Conservation (phyloP, 73 alveolate species). For the Tetrahymena borealis region DNA sequence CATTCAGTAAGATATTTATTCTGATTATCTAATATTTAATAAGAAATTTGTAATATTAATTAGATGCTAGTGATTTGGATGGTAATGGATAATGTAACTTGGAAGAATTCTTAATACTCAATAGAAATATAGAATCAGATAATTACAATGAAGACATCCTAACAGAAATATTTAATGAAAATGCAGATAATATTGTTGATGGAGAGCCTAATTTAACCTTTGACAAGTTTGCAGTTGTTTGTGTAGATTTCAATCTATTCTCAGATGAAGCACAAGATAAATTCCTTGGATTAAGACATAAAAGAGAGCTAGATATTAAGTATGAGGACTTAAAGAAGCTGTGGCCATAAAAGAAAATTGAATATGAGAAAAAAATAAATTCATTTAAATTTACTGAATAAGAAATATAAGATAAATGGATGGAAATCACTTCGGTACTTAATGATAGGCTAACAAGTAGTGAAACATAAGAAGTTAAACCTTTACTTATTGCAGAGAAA, state of each 20-base stretch:
- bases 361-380: not conserved
- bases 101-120: slow-evolving; percentile 33
- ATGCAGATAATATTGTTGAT: slow-evolving; percentile 25
- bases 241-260: slow-evolving; percentile 35
- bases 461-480: not conserved
- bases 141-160: slow-evolving; percentile 18
- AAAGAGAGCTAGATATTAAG: not conserved
- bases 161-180: slow-evolving; percentile 21
- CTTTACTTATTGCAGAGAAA: not conserved
- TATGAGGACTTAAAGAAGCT: not conserved
- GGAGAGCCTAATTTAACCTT: slow-evolving; percentile 39
- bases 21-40: not conserved
- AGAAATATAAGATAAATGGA: not conserved
- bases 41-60: not conserved
- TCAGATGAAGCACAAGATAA: slow-evolving; percentile 38
- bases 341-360: not conserved
- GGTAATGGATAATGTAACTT: slow-evolving; percentile 39
- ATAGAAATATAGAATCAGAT: slow-evolving; percentile 45
- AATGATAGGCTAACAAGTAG: not conserved
- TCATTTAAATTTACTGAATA: not conserved
- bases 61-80: slow-evolving; percentile 15
- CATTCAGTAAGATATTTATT: not conserved
- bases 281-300: not conserved
- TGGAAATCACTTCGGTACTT: not conserved
- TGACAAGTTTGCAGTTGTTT: slow-evolving; percentile 38